Evolutionary conservation across 768 basidiomycete species (phyloP).

Genomic region (Tubosaeta brunneosetosa): DNA sequence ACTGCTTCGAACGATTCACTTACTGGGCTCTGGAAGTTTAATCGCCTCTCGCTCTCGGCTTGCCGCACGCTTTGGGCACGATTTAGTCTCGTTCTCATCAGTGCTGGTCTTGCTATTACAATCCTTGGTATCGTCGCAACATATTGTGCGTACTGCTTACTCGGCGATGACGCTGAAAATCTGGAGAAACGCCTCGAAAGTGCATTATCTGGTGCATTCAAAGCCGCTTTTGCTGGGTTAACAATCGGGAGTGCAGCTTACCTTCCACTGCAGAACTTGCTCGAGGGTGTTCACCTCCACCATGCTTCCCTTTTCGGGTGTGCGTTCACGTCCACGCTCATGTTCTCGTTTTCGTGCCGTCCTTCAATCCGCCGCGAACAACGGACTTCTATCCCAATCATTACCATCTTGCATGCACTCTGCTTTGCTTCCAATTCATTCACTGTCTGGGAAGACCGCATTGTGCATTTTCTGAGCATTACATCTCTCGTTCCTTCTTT

Average conservation of each 20-base stretch:
- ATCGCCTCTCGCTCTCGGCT: constrained; percentile 39
- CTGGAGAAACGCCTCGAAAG: constrained; percentile 43
- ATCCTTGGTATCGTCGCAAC: constrained; percentile 49
- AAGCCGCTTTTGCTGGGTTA: constrained; percentile 34
- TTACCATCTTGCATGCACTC: constrained; percentile 63
- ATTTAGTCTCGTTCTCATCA: constrained; percentile 79
- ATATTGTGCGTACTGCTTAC: constrained; percentile 50
- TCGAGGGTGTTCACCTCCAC: constrained; percentile 47
- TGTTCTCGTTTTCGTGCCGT: constrained; percentile 40
- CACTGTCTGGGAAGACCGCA: constrained; percentile 94
- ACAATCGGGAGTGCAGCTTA: constrained; percentile 34
- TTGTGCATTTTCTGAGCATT: constrained; percentile 69
- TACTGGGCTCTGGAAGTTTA: constrained; percentile 19
- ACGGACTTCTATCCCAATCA: constrained; percentile 36
- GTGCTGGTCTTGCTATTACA: constrained; percentile 63
- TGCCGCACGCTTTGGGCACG: constrained; percentile 94
- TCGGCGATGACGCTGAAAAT: constrained; percentile 34
- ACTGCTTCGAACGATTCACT: constrained; percentile 16
- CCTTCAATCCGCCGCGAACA: constrained; percentile 30
- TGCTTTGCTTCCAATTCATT: constrained; percentile 92
- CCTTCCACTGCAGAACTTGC: constrained; percentile 27
- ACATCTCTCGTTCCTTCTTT: constrained; percentile 59
- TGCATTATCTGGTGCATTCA: constrained; percentile 30
- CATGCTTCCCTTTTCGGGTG: constrained; percentile 50
- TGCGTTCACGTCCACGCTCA: constrained; percentile 43